Evolutionary conservation across 352 stramenopile species (phyloP).

Genomic region (Phytophthora cajani): DNA sequence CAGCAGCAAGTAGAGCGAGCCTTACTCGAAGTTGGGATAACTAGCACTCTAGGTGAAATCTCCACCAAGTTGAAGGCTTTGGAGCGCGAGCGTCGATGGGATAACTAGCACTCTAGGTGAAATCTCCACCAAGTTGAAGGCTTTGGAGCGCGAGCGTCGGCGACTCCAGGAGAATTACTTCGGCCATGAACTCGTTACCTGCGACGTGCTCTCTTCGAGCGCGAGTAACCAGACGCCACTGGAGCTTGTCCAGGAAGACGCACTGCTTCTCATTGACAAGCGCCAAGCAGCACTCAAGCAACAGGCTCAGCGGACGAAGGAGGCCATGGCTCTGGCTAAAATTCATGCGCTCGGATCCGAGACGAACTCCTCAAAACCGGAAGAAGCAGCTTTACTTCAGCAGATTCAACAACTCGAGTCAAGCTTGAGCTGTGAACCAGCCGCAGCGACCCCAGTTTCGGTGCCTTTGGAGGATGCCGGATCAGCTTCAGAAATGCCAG

Average conservation of each 20-base stretch:
- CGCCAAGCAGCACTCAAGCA: conserved; percentile 30
- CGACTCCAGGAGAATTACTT: conserved; percentile 41
- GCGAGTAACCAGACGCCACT: conserved; percentile 1
- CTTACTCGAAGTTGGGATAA: conserved; percentile 38
- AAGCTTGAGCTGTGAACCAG: conserved; percentile 1
- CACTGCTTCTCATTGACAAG: conserved; percentile 38
- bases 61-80: conserved; percentile 34
- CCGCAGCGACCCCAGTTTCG: neutral
- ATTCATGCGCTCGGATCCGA: conserved; percentile 9
- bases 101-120: conserved; percentile 27
- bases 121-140: conserved; percentile 34
- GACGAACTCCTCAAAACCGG: neutral
- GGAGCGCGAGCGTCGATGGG: conserved; percentile 42
- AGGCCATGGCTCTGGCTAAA: conserved; percentile 42
- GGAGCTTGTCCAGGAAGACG: conserved; percentile 54
- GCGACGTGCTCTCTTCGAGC: conserved; percentile 10
- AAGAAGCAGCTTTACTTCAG: conserved; percentile 24
- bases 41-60: conserved; percentile 22
- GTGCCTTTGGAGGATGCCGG: neutral
- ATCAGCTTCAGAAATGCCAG: neutral
- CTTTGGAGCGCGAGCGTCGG: conserved; percentile 41
- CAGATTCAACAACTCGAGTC: conserved; percentile 34
- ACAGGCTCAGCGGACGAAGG: conserved; percentile 38
- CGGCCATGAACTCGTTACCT: conserved; percentile 44
- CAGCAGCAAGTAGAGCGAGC: conserved; percentile 19